phyloP scores from a whole-genome alignment of 495 filamentous ascomycete species.

The Tuber calosporum region DNA sequence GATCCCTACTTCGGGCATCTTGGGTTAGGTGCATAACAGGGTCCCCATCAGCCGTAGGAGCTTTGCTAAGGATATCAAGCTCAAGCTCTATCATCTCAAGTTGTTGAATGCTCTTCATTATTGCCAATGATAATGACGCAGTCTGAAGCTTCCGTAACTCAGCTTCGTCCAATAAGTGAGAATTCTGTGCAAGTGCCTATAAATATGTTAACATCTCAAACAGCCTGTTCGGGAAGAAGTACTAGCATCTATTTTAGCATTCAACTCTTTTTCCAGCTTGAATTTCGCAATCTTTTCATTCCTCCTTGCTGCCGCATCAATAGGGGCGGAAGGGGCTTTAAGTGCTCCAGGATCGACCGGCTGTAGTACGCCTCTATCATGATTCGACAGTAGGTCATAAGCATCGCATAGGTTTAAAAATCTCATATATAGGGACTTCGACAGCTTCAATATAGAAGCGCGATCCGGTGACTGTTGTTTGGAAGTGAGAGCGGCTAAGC shows the following conservation, averaged over 20 bases:
- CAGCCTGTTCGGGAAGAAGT: too few species aligned
- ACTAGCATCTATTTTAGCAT: conserved; percentile 66
- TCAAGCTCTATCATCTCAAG: conserved; percentile 80
- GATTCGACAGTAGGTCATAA: conserved; percentile 63
- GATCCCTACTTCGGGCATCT: conserved; percentile 50
- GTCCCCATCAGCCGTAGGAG: conserved; percentile 51
- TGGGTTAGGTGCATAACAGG: conserved; percentile 23
- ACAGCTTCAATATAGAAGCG: conserved; percentile 54
- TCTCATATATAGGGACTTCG: conserved; percentile 63
- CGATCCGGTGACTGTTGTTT: conserved; percentile 54
- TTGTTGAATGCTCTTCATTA: conserved; percentile 73
- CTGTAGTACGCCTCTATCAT: conserved; percentile 64
- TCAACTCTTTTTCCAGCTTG: conserved; percentile 77
- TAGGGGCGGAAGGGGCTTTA: conserved; percentile 36
- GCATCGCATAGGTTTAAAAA: conserved; percentile 68
- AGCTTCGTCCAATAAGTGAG: conserved; percentile 59
- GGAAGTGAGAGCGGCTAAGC: conserved; percentile 60
- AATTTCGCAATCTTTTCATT: conserved; percentile 81
- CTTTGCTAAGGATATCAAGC: conserved; percentile 67
- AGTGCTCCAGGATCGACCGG: conserved; percentile 6
- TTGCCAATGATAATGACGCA: conserved; percentile 61
- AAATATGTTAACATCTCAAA: conserved; percentile 4
- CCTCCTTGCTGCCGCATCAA: conserved; percentile 65
- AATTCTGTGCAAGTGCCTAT: conserved; percentile 54
- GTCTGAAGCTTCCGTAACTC: conserved; percentile 70